A percentile compares a stretch with the other conserved stretches of the same genome.
Conservation (phyloP, 1,284 basidiomycete genomes). For the Heterobasidion occidentale region DNA sequence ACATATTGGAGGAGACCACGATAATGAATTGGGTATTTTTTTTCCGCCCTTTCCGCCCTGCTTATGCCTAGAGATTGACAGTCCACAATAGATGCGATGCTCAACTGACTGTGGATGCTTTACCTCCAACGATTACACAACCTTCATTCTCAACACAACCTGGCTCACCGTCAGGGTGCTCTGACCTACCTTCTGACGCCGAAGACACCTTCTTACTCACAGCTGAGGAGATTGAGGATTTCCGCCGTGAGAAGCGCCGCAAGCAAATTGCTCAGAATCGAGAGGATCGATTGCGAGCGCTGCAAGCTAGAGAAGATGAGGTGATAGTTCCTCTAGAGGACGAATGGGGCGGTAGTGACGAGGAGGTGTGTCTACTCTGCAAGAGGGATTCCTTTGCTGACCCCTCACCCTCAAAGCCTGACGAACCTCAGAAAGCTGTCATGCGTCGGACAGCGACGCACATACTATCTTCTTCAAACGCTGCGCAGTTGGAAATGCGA, state of each 20-base stretch:
- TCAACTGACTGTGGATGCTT: slow-evolving; percentile 57
- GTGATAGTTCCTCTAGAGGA: slow-evolving; percentile 30
- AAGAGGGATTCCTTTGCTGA: not conserved
- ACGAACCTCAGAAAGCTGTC: slow-evolving; percentile 51
- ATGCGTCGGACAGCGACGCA: slow-evolving; percentile 73
- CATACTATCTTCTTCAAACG: slow-evolving; percentile 61
- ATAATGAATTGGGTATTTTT: slow-evolving; percentile 2
- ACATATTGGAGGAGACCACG: no score
- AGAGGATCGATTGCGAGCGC: slow-evolving; percentile 55
- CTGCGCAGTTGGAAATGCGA: slow-evolving; percentile 76
- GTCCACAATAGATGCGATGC: slow-evolving; percentile 61
- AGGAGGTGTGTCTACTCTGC: slow-evolving; percentile 49
- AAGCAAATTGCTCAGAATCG: slow-evolving; percentile 50
- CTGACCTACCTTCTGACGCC: slow-evolving; percentile 72
- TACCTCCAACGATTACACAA: slow-evolving; percentile 21
- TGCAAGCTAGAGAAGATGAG: slow-evolving; percentile 33
- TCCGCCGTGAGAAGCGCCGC: slow-evolving; percentile 57
- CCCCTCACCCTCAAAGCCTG: slow-evolving; percentile 41
- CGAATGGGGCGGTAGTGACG: slow-evolving; percentile 63
- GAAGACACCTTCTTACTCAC: slow-evolving; percentile 79
- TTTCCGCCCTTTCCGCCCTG: slow-evolving; percentile 9
- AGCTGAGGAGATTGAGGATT: slow-evolving; percentile 58
- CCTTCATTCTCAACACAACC: slow-evolving; percentile 10
- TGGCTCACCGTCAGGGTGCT: slow-evolving; percentile 61
- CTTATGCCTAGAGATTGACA: slow-evolving; percentile 1